phyloP scores from a whole-genome alignment of 495 filamentous ascomycete genomes.

The Daldinia childiae region DNA sequence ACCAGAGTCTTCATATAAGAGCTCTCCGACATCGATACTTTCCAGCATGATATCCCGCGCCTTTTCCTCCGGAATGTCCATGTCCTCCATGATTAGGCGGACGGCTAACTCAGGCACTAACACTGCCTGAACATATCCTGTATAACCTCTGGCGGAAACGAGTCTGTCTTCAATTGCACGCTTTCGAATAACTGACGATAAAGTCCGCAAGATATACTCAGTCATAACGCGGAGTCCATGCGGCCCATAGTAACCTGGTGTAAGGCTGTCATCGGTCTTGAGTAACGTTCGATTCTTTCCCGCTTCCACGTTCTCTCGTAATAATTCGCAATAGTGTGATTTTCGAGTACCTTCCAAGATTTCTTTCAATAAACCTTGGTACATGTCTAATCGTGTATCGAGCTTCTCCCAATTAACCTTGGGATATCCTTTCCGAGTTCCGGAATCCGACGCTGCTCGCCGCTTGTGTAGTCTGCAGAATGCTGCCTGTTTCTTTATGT shows the following conservation, averaged over 20 bases:
- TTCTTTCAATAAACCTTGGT: slow-evolving; percentile 63
- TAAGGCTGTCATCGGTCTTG: slow-evolving; percentile 62
- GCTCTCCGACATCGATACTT: slow-evolving; percentile 79
- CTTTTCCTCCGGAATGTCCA: slow-evolving; percentile 69
- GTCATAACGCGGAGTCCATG: slow-evolving; percentile 72
- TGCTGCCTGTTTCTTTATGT: slow-evolving; percentile 65
- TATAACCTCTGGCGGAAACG: slow-evolving; percentile 73
- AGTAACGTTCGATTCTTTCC: slow-evolving; percentile 70
- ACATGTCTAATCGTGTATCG: slow-evolving; percentile 66
- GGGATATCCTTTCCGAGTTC: slow-evolving; percentile 75
- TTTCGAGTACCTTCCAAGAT: slow-evolving; percentile 65
- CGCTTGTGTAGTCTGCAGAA: slow-evolving; percentile 81
- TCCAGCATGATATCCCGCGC: slow-evolving; percentile 76
- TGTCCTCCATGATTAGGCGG: slow-evolving; percentile 83
- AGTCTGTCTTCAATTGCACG: slow-evolving; percentile 72
- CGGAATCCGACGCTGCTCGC: slow-evolving; percentile 65
- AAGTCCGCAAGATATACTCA: slow-evolving; percentile 70
- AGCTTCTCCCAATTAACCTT: slow-evolving; percentile 78
- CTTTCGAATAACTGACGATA: slow-evolving; percentile 69
- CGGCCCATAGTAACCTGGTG: slow-evolving; percentile 86
- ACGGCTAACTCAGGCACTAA: slow-evolving; percentile 86
- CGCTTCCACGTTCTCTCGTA: slow-evolving; percentile 65
- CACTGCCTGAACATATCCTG: slow-evolving; percentile 82
- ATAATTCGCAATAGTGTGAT: slow-evolving; percentile 70
- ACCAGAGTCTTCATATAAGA: slow-evolving; percentile 73